Evolutionary conservation across 176 grass and related monocot species (phyloP).

Genomic region (Paspalum vaginatum): DNA sequence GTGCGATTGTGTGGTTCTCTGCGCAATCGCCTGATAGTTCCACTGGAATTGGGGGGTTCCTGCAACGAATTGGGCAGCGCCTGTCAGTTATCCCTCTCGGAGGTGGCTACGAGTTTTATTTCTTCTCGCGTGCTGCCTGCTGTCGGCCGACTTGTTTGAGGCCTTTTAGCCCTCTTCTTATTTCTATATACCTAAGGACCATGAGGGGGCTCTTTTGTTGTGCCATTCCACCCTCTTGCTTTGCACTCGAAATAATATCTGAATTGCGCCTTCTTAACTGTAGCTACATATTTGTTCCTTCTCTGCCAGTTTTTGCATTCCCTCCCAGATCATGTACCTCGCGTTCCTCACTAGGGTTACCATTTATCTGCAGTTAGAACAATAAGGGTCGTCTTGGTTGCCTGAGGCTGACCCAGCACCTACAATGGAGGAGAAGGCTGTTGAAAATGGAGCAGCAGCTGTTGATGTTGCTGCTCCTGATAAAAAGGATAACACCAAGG

Average conservation of each 20-base stretch:
- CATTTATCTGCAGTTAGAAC: slow-evolving; percentile 38
- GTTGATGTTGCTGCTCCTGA: slow-evolving; percentile 27
- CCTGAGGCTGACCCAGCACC: slow-evolving; percentile 35
- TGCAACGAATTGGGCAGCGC: neutral
- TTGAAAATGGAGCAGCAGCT: slow-evolving; percentile 48
- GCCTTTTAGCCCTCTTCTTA: neutral
- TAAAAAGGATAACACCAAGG: slow-evolving; percentile 33
- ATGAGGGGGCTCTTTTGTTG: neutral
- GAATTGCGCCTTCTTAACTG: no score
- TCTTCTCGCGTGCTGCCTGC: neutral
- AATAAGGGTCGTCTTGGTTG: slow-evolving; percentile 42
- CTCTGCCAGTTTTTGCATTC: neutral
- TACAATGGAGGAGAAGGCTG: slow-evolving; percentile 42
- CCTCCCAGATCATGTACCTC: neutral
- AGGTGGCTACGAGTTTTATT: neutral
- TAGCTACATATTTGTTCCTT: no score
- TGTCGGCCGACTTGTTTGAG: neutral
- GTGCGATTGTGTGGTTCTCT: neutral
- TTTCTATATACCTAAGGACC: neutral
- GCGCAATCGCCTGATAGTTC: neutral
- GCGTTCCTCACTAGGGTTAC: neutral
- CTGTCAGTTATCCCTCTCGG: neutral
- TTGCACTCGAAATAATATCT: neutral
- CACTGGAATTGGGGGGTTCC: neutral
- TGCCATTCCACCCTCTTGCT: neutral